These are phyloP conservation scores for Penicillium pancosmium DNA, from an alignment of 495 filamentous ascomycete species.

Conservation along the genomic window DNA sequence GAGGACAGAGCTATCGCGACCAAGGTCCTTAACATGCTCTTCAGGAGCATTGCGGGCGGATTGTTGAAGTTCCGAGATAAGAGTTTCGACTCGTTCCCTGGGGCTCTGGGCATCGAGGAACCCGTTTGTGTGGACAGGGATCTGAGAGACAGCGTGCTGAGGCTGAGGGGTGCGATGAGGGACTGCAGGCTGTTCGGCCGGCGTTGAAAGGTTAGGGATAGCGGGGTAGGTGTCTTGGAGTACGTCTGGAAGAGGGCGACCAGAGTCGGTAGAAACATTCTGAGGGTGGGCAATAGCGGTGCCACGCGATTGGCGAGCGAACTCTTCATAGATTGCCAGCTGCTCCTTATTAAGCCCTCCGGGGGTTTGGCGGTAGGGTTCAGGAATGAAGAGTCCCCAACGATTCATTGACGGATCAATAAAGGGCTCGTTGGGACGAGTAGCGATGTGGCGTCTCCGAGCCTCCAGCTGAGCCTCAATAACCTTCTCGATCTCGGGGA, in stretches of 20 bases:
- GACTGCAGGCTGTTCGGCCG: constrained; percentile 77
- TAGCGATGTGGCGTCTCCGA: constrained; percentile 69
- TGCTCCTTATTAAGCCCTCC: constrained; percentile 88
- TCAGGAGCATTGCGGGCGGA: constrained; percentile 66
- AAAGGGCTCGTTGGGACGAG: constrained; percentile 78
- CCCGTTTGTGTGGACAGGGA: constrained; percentile 57
- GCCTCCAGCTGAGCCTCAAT: constrained; percentile 75
- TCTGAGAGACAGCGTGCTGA: constrained; percentile 54
- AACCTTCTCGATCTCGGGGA: constrained; percentile 92
- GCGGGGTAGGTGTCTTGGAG: constrained; percentile 82
- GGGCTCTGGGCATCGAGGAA: constrained; percentile 65
- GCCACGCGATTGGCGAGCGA: constrained; percentile 77
- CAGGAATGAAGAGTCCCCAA: constrained; percentile 86
- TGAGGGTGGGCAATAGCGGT: constrained; percentile 54
- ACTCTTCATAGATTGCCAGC: constrained; percentile 94
- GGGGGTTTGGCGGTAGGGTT: constrained; percentile 80
- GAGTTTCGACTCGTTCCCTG: constrained; percentile 65
- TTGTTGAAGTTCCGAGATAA: constrained; percentile 71
- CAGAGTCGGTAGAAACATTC: constrained; percentile 60
- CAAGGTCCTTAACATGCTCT: constrained; percentile 70
- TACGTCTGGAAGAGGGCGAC: constrained; percentile 69
- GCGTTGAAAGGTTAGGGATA: constrained; percentile 75
- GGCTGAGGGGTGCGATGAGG: constrained; percentile 68
- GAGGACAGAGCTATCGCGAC: constrained; percentile 62
- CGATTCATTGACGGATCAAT: constrained; percentile 76